phyloP scores from a whole-genome alignment of 345 rosid genomes.

The Passiflora organensis region DNA sequence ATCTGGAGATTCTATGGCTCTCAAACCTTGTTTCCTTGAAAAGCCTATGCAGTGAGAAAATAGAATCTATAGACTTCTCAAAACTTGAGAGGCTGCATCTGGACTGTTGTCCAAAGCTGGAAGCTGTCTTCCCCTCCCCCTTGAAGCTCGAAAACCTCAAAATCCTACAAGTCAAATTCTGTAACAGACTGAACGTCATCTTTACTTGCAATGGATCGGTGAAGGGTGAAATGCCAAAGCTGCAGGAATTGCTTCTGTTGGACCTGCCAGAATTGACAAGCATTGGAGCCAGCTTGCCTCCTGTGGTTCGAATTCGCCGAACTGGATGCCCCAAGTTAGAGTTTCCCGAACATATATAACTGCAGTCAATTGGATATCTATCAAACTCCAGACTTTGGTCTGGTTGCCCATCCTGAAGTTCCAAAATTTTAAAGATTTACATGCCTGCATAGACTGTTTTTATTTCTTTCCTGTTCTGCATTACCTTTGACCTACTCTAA shows the following conservation, averaged over 20 bases:
- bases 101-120: conserved; percentile 44
- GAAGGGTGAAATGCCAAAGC: conserved; percentile 14
- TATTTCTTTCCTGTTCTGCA: too few species aligned
- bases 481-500: too few species aligned
- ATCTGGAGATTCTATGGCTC: conserved; percentile 35
- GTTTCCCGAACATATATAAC: neutral
- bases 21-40: conserved; percentile 30
- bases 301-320: neutral
- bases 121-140: conserved; percentile 16
- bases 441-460: neutral
- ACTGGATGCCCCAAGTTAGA: neutral
- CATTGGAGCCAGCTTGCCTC: conserved; percentile 12
- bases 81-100: conserved; percentile 37
- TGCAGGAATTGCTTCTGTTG: conserved; percentile 25
- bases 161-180: conserved; percentile 33
- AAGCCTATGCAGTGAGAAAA: conserved; percentile 15
- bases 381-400: neutral
- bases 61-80: conserved; percentile 11
- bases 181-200: conserved; percentile 36
- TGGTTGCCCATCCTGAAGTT: neutral
- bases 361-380: too few species aligned
- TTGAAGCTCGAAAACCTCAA: conserved; percentile 29
- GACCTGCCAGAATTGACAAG: conserved; percentile 34
- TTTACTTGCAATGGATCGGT: neutral
- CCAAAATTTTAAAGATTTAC: neutral